phyloP scores from a whole-genome alignment of 306 rosid genomes.

The Corylus americana region DNA sequence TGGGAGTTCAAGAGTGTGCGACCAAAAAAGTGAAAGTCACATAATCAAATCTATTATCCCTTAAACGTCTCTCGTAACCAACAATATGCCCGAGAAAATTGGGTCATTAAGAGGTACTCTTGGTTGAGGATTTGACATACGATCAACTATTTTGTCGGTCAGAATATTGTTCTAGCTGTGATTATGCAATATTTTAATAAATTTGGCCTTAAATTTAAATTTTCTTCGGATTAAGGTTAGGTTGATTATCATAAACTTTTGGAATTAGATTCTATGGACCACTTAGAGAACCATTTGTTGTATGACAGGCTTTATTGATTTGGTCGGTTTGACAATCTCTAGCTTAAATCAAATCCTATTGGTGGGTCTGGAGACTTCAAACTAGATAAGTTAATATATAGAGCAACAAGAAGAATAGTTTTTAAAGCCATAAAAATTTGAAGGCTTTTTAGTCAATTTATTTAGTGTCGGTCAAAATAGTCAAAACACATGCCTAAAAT shows the following conservation, averaged over 20 bases:
- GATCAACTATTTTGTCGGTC: too few species aligned
- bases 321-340: slow-evolving; percentile 1
- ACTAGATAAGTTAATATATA: background rate
- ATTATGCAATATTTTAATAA: too few species aligned
- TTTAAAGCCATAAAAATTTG: background rate
- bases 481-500: background rate
- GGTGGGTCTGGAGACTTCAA: background rate
- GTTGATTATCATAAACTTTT: background rate
- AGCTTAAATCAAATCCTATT: background rate
- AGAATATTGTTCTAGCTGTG: too few species aligned
- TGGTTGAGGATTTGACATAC: too few species aligned
- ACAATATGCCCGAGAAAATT: too few species aligned
- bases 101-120: too few species aligned
- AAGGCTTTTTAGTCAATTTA: too few species aligned
- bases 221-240: background rate
- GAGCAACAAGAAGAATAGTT: background rate
- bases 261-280: background rate
- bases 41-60: too few species aligned
- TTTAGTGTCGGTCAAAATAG: background rate
- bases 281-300: background rate
- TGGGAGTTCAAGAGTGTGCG: too few species aligned
- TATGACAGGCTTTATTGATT: background rate
- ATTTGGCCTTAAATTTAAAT: background rate
- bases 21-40: too few species aligned
- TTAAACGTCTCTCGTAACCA: too few species aligned